Evolutionary conservation across 1,139 yeast genomes (phyloP).

Genomic region (Yueomyces sp.): DNA sequence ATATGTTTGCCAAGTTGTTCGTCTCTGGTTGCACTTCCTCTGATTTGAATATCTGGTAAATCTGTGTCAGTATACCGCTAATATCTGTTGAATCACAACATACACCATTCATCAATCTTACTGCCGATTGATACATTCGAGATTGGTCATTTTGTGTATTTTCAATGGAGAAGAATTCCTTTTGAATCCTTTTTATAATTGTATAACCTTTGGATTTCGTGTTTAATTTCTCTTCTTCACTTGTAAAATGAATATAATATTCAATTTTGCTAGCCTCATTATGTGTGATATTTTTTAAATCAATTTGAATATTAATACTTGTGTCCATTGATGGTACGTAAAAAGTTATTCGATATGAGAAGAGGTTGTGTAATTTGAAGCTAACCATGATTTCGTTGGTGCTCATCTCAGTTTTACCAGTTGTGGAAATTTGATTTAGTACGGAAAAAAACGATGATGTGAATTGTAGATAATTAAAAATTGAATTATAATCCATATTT

Average conservation of each 20-base stretch:
- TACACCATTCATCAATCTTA: constrained; percentile 20
- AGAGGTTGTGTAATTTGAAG: constrained; percentile 20
- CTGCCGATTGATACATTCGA: constrained; percentile 10
- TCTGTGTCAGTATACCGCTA: constrained; percentile 15
- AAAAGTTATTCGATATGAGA: constrained; percentile 20
- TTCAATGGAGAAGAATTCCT: constrained; percentile 19
- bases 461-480: constrained; percentile 24
- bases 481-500: constrained; percentile 20
- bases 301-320: constrained; percentile 18
- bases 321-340: constrained; percentile 15
- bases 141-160: constrained; percentile 4
- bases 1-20: too few species aligned
- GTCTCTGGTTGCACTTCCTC: not conserved
- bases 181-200: constrained; percentile 17
- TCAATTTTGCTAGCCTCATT: constrained; percentile 15
- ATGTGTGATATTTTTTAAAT: constrained; percentile 17
- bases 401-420: constrained; percentile 4
- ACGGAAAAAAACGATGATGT: constrained; percentile 22
- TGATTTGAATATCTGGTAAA: constrained; percentile 14
- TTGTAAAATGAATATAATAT: constrained; percentile 20
- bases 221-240: constrained; percentile 16
- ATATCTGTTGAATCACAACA: constrained; percentile 20
- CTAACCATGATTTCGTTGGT: constrained; percentile 9
- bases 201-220: constrained; percentile 19
- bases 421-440: constrained; percentile 11